Percentiles rank a stretch among this genome's conserved stretches.
These are phyloP conservation scores for Mallotus repandus DNA, from an alignment of 441 rosid species.

Conservation along the genomic window DNA sequence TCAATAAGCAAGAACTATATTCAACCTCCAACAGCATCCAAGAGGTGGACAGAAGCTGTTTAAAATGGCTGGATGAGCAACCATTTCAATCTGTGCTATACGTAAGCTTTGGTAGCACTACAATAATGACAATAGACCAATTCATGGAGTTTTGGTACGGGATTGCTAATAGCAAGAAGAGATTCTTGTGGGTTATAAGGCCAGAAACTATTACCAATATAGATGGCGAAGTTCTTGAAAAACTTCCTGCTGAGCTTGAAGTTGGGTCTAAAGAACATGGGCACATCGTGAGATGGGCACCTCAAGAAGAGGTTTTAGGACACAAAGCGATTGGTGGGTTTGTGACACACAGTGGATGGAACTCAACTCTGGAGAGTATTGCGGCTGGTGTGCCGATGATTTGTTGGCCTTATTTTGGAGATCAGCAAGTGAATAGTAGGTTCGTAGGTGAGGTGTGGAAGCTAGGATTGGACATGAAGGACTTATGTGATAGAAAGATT, in stretches of 20 bases:
- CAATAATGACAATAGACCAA: slow-evolving; percentile 31
- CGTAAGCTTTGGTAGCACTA: slow-evolving; percentile 56
- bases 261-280: background rate
- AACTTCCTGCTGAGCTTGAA: slow-evolving; percentile 8
- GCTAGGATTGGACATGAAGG: background rate
- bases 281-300: slow-evolving; percentile 14
- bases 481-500: too few species aligned
- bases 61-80: slow-evolving; percentile 54
- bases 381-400: slow-evolving; percentile 20
- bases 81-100: slow-evolving; percentile 41
- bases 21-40: slow-evolving; percentile 25
- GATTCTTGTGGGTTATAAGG: slow-evolving; percentile 61
- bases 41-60: slow-evolving; percentile 39
- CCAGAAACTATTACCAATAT: slow-evolving; percentile 27
- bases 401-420: slow-evolving; percentile 25
- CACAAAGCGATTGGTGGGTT: slow-evolving; percentile 23
- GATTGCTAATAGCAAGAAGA: slow-evolving; percentile 39
- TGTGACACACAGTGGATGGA: slow-evolving; percentile 24
- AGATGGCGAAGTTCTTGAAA: slow-evolving; percentile 10
- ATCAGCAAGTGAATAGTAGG: slow-evolving; percentile 20
- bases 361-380: slow-evolving; percentile 25
- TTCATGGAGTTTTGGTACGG: slow-evolving; percentile 57
- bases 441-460: slow-evolving; percentile 23
- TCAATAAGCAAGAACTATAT: background rate
- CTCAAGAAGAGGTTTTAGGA: slow-evolving; percentile 23